Base-by-base conservation (phyloP, 768 basidiomycete genomes). In the Boletellus ananas region DNA sequence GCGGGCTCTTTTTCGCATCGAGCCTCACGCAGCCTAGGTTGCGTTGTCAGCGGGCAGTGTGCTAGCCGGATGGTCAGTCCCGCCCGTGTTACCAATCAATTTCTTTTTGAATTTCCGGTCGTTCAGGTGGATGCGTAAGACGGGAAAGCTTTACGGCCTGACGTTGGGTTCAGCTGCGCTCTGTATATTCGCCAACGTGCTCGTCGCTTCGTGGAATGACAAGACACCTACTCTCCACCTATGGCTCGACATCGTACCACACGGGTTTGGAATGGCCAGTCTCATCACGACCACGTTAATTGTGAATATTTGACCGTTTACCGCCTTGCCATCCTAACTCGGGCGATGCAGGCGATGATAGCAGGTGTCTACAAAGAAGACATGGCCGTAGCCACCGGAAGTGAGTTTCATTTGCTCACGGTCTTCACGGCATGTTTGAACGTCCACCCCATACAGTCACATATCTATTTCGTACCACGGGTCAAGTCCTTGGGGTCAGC, bases 401-500 rank as follows among this genome's bases (percentile, higher is more conserved):
- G 92, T 94, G 71, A 73, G 87, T 74, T 56, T 25, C 47, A 47
- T 44, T 31, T 54, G 53, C 43, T 44, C 49, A 47, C 36, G 48
- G 34, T 21, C 33, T 44, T 52, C 37, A 43, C n/a, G 11, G 29
- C 20, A 33, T 42, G 47, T 54, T 62, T 34, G 47, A 45, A 44
- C n/a, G 23, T 45, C 5, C 18, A 38, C 41, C n/a, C 25, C 47
- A 36, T 41, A 16, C 58, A 95, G 93, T 94, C 60, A 90, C 89
- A 29, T 98, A 98, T 69, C 76, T 96, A 41, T 95, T 94, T 75
- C 76, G 94, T 55, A 94, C 92, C 8, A 88, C 90, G 16, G 94
- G 94, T 3, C 95, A 97, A 73, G 96, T 96, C 20, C 77, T 97
- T 47, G 96, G 95, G 33, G 95, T 99, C 47, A 89, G 90, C 59